phyloP scores from a whole-genome alignment of 2,329 filamentous ascomycete species.

The Trichoderma citrinoviride region DNA sequence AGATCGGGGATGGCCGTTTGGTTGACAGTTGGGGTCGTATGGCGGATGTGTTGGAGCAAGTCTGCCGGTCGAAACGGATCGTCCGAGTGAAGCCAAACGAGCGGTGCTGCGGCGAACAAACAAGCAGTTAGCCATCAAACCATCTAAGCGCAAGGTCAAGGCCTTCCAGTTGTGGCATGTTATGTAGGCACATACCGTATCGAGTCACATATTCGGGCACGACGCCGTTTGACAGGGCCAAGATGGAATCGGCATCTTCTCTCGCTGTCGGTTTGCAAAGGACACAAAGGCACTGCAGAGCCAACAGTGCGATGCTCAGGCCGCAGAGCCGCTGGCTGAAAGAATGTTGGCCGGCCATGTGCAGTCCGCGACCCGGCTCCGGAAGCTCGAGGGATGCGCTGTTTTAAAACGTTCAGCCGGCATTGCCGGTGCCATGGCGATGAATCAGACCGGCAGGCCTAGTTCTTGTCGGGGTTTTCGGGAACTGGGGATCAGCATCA shows the following conservation, averaged over 20 bases:
- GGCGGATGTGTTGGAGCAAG: slow-evolving; percentile 4
- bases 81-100: slow-evolving; percentile 10
- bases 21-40: slow-evolving; percentile 1
- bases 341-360: slow-evolving; percentile 4
- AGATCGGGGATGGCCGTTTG: background rate
- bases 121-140: background rate
- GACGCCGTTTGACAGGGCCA: background rate
- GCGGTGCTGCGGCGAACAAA: background rate
- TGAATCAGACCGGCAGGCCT: background rate
- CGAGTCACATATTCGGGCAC: slow-evolving; percentile 2
- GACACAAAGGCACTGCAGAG: background rate
- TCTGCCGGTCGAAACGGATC: slow-evolving; percentile 9
- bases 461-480: background rate
- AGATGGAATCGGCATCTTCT: background rate
- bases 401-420: slow-evolving; percentile 5
- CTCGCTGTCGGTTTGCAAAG: background rate
- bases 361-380: background rate
- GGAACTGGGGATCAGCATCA: background rate
- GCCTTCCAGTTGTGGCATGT: background rate
- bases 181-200: background rate
- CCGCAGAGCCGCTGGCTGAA: background rate
- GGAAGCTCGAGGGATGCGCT: background rate
- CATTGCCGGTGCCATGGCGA: background rate
- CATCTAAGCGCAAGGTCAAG: background rate
- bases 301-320: background rate